Base-by-base conservation (phyloP, 2,329 filamentous ascomycete species). In the Apiospora marii region DNA sequence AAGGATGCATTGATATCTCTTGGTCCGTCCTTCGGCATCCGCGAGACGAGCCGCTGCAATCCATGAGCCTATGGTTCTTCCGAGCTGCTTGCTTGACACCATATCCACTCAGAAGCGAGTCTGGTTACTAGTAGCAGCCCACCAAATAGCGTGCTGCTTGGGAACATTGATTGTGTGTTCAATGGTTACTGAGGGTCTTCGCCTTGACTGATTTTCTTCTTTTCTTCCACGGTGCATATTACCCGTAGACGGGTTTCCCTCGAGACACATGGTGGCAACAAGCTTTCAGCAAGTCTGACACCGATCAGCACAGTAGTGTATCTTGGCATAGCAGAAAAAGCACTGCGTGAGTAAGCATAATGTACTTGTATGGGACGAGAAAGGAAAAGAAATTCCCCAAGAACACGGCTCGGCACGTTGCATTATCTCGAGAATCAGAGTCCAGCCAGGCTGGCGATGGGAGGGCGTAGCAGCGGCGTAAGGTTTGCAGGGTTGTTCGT, bases 401-500 rank as follows among this genome's bases (percentile, higher is more conserved):
- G 4, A 13, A 64, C 19, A 64, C 58, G 58, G 58, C 58, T 64
- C 58, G 58, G 58, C 58, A 64, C 58, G 34, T 64, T 64, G 58
- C 58, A 41, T 64, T 41, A 64, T 41, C 58, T 64, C 34, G 34
- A 64, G 30, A 64, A 41, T 41, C 30, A 37, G 27, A 61, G 30
- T 37, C 53, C 16, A 61, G 27, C 34, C 51, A 58, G 4, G 8
- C 12, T 8, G 24, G 48, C 10, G 48, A 27, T 51, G n/a, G 24
- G 24, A 51, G 49, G 24, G 49, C n/a, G 24, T 51, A 27, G n/a
- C n/a, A 27, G 27, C 51, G 30, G 24, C 24, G 24, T 58, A 58
- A 30, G 24, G 51, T 58, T 58, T 58, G 13, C 27, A 58, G 30
- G 51, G 24, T 6, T 41, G 27, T n/a, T 14, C n/a, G n/a, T 24